phyloP scores from a whole-genome alignment of 768 basidiomycete genomes.

The Tricholoma sp. region DNA sequence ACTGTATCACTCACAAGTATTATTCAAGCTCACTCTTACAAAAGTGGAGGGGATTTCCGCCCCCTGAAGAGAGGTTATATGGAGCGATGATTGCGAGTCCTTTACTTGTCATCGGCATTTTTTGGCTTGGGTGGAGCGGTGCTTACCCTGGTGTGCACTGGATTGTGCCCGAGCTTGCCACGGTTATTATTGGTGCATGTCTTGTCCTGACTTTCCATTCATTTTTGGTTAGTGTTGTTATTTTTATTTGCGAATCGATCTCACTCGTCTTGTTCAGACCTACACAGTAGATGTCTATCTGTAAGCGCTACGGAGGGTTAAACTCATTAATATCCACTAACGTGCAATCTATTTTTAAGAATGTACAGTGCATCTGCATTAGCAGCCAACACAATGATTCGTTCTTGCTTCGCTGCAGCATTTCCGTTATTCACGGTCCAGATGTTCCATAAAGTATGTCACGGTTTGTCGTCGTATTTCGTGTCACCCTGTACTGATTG shows the following conservation, averaged over 20 bases:
- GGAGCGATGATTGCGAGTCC: slow-evolving; percentile 54
- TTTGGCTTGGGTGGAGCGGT: slow-evolving; percentile 68
- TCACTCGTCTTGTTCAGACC: slow-evolving; percentile 27
- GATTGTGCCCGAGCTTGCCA: slow-evolving; percentile 54
- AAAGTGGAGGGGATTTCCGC: slow-evolving; percentile 48
- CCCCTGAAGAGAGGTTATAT: slow-evolving; percentile 57
- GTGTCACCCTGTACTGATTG: neutral
- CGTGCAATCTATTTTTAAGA: slow-evolving; percentile 12
- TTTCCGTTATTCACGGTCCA: slow-evolving; percentile 67
- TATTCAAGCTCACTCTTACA: slow-evolving; percentile 28
- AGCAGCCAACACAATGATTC: slow-evolving; percentile 55
- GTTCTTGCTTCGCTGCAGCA: slow-evolving; percentile 51
- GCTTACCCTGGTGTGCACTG: slow-evolving; percentile 47
- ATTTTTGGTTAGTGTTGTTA: slow-evolving; percentile 40
- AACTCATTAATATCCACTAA: neutral
- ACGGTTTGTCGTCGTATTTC: too few species aligned
- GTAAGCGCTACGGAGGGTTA: slow-evolving; percentile 17
- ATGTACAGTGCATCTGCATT: slow-evolving; percentile 60
- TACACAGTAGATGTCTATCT: slow-evolving; percentile 61
- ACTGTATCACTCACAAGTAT: slow-evolving; percentile 32
- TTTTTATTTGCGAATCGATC: neutral
- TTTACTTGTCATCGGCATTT: slow-evolving; percentile 50
- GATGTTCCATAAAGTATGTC: slow-evolving; percentile 50
- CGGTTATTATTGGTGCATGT: slow-evolving; percentile 41
- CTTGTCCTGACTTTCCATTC: slow-evolving; percentile 57